Conservation (phyloP, 139 green algal species). For the Cymbomonas tetramitiformis region DNA sequence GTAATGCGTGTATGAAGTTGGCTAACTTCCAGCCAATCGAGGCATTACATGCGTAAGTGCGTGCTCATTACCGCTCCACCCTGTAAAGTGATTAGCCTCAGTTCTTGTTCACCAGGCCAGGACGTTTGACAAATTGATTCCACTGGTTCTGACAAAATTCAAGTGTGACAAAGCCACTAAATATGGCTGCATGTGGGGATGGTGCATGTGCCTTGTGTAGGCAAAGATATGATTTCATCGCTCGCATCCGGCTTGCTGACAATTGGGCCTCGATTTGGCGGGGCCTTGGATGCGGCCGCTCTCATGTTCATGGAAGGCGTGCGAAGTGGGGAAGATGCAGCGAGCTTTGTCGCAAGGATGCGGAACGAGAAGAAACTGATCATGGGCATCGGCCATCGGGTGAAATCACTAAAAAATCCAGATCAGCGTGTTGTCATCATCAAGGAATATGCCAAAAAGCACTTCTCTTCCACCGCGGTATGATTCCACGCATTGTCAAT, state of each 20-base stretch:
- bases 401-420: conserved; percentile 87
- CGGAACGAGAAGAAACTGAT: conserved; percentile 62
- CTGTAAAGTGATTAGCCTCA: no score
- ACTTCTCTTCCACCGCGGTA: conserved; percentile 75
- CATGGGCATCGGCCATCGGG: conserved; percentile 78
- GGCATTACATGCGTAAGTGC: no score
- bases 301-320: conserved; percentile 49
- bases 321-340: conserved; percentile 27
- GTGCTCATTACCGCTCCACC: no score
- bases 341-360: conserved; percentile 74
- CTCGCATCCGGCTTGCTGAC: conserved; percentile 41
- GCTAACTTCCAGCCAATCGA: no score
- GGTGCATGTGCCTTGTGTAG: no score
- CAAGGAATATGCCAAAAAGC: conserved; percentile 55
- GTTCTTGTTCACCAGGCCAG: no score
- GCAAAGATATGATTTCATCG: conserved; percentile 75
- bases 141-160: no score
- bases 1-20: no score
- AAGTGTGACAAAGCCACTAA: no score
- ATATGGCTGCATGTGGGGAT: no score
- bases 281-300: conserved; percentile 76
- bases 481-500: no score
- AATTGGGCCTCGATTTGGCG: conserved; percentile 66
- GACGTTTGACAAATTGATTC: no score
- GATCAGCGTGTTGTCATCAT: conserved; percentile 88